Conservation (phyloP, 2,329 filamentous ascomycete genomes). For the Ceratocystis lukuohia region DNA sequence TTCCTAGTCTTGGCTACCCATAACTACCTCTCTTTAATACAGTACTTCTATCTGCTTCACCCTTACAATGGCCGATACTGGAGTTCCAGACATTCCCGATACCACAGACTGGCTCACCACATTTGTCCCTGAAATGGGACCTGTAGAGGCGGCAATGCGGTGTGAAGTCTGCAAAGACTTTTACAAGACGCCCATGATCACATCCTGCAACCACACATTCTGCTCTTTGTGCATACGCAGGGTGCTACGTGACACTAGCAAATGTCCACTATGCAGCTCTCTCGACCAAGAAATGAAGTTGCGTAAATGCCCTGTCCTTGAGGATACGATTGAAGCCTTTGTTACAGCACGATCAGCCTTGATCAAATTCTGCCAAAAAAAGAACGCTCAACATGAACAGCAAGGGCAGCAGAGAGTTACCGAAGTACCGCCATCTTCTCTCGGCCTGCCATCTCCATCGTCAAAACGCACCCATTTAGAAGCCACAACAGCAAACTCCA, state of each 20-base stretch:
- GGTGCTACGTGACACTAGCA: conserved; percentile 67
- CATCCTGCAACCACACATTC: conserved; percentile 88
- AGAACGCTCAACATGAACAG: conserved; percentile 34
- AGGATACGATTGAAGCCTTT: conserved; percentile 75
- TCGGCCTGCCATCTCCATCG: conserved; percentile 50
- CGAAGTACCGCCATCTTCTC: conserved; percentile 41
- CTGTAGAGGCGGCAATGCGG: conserved; percentile 72
- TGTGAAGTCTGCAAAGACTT: conserved; percentile 99
- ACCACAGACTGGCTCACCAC: conserved; percentile 77
- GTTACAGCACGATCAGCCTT: conserved; percentile 47
- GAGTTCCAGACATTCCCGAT: conserved; percentile 45
- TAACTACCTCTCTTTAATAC: too few relatives aligned
- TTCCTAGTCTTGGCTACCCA: too few relatives aligned
- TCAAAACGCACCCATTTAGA: conserved; percentile 41
- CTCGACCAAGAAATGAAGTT: conserved; percentile 73
- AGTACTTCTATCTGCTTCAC: too few relatives aligned
- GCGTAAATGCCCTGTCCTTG: conserved; percentile 68
- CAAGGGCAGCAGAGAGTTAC: background rate
- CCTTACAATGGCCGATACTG: conserved; percentile 25
- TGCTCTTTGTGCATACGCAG: conserved; percentile 91
- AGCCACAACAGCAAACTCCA: conserved; percentile 23
- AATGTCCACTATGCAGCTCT: conserved; percentile 72
- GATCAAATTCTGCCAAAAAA: conserved; percentile 45
- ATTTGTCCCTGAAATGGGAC: conserved; percentile 48
- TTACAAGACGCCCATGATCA: conserved; percentile 87